A percentile compares a stretch with the other conserved stretches of the same genome.
These are phyloP conservation scores for Coprinopsis cinerea DNA, from an alignment of 768 basidiomycete genomes.

Conservation along the genomic window DNA sequence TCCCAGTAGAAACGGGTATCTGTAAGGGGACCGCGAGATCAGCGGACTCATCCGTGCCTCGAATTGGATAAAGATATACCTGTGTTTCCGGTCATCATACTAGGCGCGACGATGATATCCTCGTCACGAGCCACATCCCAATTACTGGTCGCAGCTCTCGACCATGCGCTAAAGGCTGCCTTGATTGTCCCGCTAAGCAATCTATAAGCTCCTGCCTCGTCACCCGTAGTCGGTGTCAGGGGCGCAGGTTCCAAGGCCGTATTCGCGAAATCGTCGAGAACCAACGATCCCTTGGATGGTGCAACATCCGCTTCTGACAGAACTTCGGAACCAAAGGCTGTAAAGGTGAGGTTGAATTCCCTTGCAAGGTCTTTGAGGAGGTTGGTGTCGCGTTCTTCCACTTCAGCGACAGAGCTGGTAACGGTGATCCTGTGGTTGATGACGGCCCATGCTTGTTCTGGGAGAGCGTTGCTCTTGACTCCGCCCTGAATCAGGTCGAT, in stretches of 20 bases:
- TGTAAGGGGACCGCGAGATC: constrained; percentile 23
- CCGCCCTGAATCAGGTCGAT: constrained; percentile 66
- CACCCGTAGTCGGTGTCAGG: constrained; percentile 41
- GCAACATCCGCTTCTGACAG: constrained; percentile 22
- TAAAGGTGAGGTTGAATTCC: constrained; percentile 53
- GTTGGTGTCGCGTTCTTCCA: constrained; percentile 36
- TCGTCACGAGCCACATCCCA: not conserved
- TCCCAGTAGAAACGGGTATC: constrained; percentile 59
- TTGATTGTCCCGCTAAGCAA: constrained; percentile 63
- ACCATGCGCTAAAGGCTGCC: constrained; percentile 49
- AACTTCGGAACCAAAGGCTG: constrained; percentile 45
- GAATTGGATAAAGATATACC: constrained; percentile 24
- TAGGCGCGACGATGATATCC: constrained; percentile 40
- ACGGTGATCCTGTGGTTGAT: constrained; percentile 70
- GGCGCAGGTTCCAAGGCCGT: constrained; percentile 63
- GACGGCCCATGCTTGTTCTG: constrained; percentile 63
- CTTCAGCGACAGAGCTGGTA: constrained; percentile 43
- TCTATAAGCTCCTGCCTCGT: constrained; percentile 39
- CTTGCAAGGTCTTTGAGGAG: constrained; percentile 43
- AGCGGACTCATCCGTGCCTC: not conserved
- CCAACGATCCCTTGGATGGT: constrained; percentile 39
- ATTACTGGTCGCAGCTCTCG: constrained; percentile 21
- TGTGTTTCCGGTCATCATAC: constrained; percentile 57
- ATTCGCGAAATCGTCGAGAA: constrained; percentile 43
- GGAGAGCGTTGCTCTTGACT: constrained; percentile 74